A percentile compares a stretch with the other conserved stretches of the same genome.
phyloP scores from a whole-genome alignment of 2,329 filamentous ascomycete species.

The Plenodomus biglobosus region DNA sequence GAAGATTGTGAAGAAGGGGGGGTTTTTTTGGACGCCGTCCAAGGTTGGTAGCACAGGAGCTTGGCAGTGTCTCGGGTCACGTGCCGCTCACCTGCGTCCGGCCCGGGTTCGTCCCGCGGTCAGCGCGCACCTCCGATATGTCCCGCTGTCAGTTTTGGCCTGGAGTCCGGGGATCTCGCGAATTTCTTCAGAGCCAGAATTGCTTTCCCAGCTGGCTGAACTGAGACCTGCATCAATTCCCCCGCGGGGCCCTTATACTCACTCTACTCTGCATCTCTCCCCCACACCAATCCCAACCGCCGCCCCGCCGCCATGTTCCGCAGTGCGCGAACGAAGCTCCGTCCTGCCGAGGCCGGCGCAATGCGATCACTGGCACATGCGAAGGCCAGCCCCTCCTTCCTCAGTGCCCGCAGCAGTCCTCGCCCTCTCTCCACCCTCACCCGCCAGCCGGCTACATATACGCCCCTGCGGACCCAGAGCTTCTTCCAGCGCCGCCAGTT shows the following conservation, averaged over 20 bases:
- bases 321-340: slow-evolving; percentile 33
- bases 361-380: slow-evolving; percentile 42
- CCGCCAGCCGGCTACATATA: slow-evolving; percentile 19
- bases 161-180: slow-evolving; percentile 4
- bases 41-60: too few relatives aligned
- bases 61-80: neutral
- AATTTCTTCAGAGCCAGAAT: neutral
- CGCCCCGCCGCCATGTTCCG: slow-evolving; percentile 39
- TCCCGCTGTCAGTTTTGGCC: neutral
- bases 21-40: too few relatives aligned
- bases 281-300: slow-evolving; percentile 3
- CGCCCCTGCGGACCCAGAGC: slow-evolving; percentile 21
- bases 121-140: neutral
- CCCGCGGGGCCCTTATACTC: too few relatives aligned
- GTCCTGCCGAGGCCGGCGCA: slow-evolving; percentile 40
- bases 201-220: neutral
- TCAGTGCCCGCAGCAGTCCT: slow-evolving; percentile 18
- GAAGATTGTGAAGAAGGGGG: too few relatives aligned
- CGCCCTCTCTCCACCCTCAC: slow-evolving; percentile 33
- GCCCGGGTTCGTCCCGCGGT: neutral
- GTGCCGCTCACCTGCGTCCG: neutral
- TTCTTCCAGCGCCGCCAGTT: slow-evolving; percentile 34
- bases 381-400: slow-evolving; percentile 34
- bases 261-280: slow-evolving; percentile 1
- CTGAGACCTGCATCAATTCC: too few relatives aligned